Conservation (phyloP, 176 grass and related monocot species). For the Avena insularis region DNA sequence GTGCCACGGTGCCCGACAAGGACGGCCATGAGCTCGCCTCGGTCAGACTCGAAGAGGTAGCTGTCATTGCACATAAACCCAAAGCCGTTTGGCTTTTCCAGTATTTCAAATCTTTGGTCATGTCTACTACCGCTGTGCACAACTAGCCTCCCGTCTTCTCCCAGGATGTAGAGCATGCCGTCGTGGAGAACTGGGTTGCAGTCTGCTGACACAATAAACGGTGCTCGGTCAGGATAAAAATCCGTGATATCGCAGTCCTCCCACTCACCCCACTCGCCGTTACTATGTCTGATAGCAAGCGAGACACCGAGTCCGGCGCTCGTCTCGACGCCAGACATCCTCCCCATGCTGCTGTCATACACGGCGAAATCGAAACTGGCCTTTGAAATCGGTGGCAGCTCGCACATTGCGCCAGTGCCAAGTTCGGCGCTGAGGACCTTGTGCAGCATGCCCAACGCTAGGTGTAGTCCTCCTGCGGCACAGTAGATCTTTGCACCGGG, state of each 20-base stretch:
- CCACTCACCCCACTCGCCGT: too few relatives aligned
- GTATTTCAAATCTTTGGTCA: neutral
- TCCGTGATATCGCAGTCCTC: too few relatives aligned
- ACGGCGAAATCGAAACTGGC: neutral
- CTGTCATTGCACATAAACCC: neutral
- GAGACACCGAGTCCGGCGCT: too few relatives aligned
- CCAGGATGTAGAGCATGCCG: neutral
- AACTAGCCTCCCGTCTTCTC: neutral
- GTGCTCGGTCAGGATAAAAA: neutral
- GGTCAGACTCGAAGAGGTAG: neutral
- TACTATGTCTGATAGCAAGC: too few relatives aligned
- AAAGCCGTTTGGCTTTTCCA: neutral
- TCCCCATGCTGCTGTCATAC: neutral
- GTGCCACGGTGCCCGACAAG: neutral
- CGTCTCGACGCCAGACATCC: too few relatives aligned
- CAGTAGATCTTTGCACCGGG: slow-evolving; percentile 25
- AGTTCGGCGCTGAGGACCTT: neutral
- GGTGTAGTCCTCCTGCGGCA: neutral
- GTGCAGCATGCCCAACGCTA: neutral
- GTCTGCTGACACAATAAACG: too few relatives aligned
- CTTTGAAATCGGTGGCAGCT: neutral
- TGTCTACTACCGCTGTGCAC: neutral
- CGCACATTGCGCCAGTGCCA: neutral
- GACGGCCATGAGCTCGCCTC: neutral
- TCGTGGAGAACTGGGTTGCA: neutral